phyloP scores from a whole-genome alignment of 2,329 filamentous ascomycete species.

The Coccinonectria pachysandricola region DNA sequence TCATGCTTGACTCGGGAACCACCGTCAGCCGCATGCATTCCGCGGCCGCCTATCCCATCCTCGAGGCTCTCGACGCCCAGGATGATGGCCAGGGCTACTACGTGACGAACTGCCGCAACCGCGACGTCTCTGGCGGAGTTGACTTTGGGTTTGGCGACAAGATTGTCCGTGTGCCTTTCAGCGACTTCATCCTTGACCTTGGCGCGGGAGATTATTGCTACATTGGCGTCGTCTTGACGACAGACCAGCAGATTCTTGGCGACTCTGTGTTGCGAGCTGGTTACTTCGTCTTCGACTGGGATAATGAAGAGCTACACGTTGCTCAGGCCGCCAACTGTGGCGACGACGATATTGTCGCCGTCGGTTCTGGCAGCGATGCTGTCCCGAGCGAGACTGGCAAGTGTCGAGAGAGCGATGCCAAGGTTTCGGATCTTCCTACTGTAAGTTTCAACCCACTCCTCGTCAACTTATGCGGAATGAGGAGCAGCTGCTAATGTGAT shows the following conservation, averaged over 20 bases:
- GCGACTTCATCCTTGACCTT: slow-evolving; percentile 40
- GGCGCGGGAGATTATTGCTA: slow-evolving; percentile 28
- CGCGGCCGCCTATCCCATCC: slow-evolving; percentile 31
- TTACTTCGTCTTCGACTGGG: slow-evolving; percentile 38
- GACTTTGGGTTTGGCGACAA: slow-evolving; percentile 38
- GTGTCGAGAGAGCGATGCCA: slow-evolving; percentile 23
- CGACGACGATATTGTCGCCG: slow-evolving; percentile 26
- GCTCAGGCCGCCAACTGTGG: slow-evolving; percentile 32
- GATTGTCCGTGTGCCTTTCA: slow-evolving; percentile 31
- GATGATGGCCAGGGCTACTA: slow-evolving; percentile 34
- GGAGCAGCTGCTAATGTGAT: slow-evolving; percentile 1
- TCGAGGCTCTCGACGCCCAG: slow-evolving; percentile 30
- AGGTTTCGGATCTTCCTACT: slow-evolving; percentile 1
- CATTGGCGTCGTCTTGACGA: slow-evolving; percentile 29
- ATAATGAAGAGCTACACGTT: slow-evolving; percentile 31
- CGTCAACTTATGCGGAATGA: not conserved
- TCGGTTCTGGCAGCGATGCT: slow-evolving; percentile 22
- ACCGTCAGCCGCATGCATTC: slow-evolving; percentile 38
- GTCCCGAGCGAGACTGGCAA: slow-evolving; percentile 26
- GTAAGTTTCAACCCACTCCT: slow-evolving; percentile 2
- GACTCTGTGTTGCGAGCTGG: slow-evolving; percentile 33
- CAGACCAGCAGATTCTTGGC: slow-evolving; percentile 33
- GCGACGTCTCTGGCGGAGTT: slow-evolving; percentile 28
- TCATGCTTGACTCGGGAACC: slow-evolving; percentile 43
- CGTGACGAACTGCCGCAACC: slow-evolving; percentile 31